phyloP scores from a whole-genome alignment of 768 basidiomycete genomes.

The Psilocybe azurescens region DNA sequence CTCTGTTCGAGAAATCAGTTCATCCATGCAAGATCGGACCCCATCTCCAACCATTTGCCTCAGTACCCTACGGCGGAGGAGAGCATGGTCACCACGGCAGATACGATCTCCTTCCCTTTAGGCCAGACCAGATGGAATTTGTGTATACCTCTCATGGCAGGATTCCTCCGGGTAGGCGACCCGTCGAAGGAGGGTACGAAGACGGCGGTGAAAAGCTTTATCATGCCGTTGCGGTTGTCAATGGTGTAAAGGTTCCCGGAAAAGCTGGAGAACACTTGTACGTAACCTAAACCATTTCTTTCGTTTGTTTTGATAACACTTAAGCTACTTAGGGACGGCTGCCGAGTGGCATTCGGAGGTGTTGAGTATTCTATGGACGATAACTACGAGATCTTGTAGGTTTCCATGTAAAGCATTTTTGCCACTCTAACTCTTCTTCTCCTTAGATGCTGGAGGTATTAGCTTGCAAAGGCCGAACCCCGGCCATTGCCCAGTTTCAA shows the following conservation, averaged over 20 bases:
- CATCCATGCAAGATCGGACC: constrained; percentile 87
- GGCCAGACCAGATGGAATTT: constrained; percentile 73
- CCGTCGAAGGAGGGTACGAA: constrained; percentile 80
- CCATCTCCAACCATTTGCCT: constrained; percentile 51
- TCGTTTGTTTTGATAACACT: neutral
- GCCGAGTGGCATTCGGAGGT: constrained; percentile 52
- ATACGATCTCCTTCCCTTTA: constrained; percentile 78
- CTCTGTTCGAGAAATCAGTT: constrained; percentile 67
- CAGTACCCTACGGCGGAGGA: constrained; percentile 67
- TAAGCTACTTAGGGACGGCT: constrained; percentile 41
- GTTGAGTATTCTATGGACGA: constrained; percentile 44
- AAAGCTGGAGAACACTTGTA: constrained; percentile 78
- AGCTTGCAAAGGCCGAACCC: neutral
- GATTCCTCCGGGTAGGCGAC: constrained; percentile 59
- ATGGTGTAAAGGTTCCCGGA: constrained; percentile 67
- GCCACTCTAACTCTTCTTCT: neutral
- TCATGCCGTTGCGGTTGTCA: constrained; percentile 62
- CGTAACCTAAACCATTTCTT: constrained; percentile 24
- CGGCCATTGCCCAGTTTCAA: too few species aligned
- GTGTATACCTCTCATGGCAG: constrained; percentile 64
- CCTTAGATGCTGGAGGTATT: constrained; percentile 43
- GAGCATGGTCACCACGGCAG: constrained; percentile 69
- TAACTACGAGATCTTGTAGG: constrained; percentile 55
- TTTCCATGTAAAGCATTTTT: constrained; percentile 12
- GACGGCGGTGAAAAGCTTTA: constrained; percentile 69